A percentile compares a stretch with the other conserved stretches of the same genome.
Evolutionary conservation across 495 filamentous ascomycete genomes (phyloP).

Genomic region (Poronia punctata): DNA sequence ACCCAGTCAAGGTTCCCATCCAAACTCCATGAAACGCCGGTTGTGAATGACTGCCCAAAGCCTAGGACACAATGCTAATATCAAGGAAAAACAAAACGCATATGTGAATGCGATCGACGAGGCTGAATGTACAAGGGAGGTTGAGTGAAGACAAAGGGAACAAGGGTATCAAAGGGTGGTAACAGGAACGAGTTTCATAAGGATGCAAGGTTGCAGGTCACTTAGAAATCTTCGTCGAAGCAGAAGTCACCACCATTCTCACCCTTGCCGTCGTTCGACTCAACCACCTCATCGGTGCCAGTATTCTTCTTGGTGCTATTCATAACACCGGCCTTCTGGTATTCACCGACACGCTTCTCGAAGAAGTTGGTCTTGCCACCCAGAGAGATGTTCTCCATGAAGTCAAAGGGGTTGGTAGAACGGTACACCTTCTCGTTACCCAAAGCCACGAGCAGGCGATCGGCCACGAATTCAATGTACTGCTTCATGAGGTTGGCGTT

Average conservation of each 20-base stretch:
- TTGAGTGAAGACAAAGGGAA: conserved; percentile 20
- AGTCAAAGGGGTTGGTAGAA: conserved; percentile 93
- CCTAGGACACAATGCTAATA: no score
- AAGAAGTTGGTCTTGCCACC: conserved; percentile 99
- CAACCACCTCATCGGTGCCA: conserved; percentile 40
- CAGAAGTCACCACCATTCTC: conserved; percentile 72
- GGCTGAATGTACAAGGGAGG: conserved; percentile 10
- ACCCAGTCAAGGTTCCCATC: no score
- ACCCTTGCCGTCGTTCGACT: conserved; percentile 45
- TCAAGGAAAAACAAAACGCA: no score
- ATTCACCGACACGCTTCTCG: conserved; percentile 98
- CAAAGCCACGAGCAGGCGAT: conserved; percentile 84
- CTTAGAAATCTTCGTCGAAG: conserved; percentile 97
- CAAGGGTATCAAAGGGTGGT: no score
- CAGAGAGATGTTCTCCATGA: conserved; percentile 99
- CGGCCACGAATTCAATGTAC: conserved; percentile 99
- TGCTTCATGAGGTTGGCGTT: conserved; percentile 96
- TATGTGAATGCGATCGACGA: conserved; percentile 3
- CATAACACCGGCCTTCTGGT: conserved; percentile 99
- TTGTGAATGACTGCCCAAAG: no score
- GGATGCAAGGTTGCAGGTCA: conserved; percentile 12
- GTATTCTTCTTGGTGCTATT: conserved; percentile 76
- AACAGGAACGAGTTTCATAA: conserved; percentile 23
- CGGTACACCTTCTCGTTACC: conserved; percentile 93
- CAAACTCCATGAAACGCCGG: no score